Evolutionary conservation across 148 eudicot genomes (phyloP).

Genomic region (Amaranthus palmeri): DNA sequence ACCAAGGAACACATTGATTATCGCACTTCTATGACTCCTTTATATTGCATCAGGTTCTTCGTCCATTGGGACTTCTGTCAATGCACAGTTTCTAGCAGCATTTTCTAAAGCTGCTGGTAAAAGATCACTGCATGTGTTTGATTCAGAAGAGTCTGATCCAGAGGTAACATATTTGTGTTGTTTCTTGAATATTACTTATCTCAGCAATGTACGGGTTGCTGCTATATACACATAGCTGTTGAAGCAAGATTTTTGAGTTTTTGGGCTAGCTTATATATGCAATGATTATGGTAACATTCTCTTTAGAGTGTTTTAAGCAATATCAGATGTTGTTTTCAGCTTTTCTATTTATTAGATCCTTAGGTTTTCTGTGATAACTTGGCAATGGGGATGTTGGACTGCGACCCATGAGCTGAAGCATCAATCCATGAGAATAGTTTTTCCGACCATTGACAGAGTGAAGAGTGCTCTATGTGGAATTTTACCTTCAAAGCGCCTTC

Average conservation of each 20-base stretch:
- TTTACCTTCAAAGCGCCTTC: constrained; percentile 49
- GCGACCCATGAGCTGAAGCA: constrained; percentile 63
- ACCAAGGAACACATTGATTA: too few species aligned
- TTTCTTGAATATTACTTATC: neutral
- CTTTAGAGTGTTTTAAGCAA: neutral
- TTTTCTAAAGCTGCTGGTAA: constrained; percentile 90
- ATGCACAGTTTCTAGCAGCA: constrained; percentile 74
- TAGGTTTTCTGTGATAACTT: constrained; percentile 18
- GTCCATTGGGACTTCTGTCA: constrained; percentile 68
- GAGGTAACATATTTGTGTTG: constrained; percentile 42
- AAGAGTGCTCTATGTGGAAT: constrained; percentile 67
- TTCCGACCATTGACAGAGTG: constrained; percentile 84
- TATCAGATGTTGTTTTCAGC: neutral
- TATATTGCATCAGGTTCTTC: constrained; percentile 64
- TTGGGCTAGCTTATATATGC: neutral
- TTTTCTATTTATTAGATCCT: neutral
- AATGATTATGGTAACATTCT: neutral
- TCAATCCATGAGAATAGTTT: constrained; percentile 67
- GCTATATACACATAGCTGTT: neutral
- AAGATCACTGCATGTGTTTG: constrained; percentile 43
- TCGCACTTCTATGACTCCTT: constrained; percentile 10
- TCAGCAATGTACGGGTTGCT: neutral
- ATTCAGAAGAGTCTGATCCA: constrained; percentile 92
- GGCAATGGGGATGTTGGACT: constrained; percentile 93
- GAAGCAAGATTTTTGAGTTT: constrained; percentile 7